These are phyloP conservation scores for Capsella rubella DNA, from an alignment of 441 rosid species.

Conservation along the genomic window DNA sequence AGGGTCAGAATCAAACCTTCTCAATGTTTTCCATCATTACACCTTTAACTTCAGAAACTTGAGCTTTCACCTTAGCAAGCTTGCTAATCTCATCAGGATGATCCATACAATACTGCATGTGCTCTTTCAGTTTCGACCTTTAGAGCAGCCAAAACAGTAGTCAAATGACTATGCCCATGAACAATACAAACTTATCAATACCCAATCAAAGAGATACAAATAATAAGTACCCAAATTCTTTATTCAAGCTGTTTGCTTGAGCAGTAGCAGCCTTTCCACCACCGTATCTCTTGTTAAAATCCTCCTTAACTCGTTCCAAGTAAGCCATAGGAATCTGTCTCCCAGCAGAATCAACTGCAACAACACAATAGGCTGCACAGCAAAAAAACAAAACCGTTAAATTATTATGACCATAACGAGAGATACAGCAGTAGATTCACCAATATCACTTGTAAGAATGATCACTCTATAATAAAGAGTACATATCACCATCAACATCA, in stretches of 20 bases:
- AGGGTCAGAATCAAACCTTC: constrained; percentile 50
- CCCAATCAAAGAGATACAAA: constrained; percentile 10
- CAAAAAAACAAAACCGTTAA: constrained; percentile 7
- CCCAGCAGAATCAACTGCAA: constrained; percentile 90
- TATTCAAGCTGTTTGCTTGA: constrained; percentile 73
- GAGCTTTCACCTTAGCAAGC: constrained; percentile 70
- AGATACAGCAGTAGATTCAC: neutral
- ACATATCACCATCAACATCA: constrained; percentile 2
- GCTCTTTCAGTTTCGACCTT: constrained; percentile 63
- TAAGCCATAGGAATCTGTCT: constrained; percentile 90
- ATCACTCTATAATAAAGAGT: neutral
- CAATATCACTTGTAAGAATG: neutral
- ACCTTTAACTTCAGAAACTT: constrained; percentile 70
- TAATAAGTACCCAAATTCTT: constrained; percentile 74
- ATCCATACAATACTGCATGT: constrained; percentile 63
- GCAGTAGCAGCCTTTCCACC: constrained; percentile 91
- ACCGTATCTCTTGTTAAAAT: constrained; percentile 78
- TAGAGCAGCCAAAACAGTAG: constrained; percentile 32
- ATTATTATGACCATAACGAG: neutral
- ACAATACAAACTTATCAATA: neutral
- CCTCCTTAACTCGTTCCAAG: constrained; percentile 90
- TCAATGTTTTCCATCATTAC: constrained; percentile 76
- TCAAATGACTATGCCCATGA: neutral
- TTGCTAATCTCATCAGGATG: constrained; percentile 75
- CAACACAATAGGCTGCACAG: constrained; percentile 88